Evolutionary conservation across 805 yeast species (phyloP).

Genomic region (Hanseniaspora meyeri): DNA sequence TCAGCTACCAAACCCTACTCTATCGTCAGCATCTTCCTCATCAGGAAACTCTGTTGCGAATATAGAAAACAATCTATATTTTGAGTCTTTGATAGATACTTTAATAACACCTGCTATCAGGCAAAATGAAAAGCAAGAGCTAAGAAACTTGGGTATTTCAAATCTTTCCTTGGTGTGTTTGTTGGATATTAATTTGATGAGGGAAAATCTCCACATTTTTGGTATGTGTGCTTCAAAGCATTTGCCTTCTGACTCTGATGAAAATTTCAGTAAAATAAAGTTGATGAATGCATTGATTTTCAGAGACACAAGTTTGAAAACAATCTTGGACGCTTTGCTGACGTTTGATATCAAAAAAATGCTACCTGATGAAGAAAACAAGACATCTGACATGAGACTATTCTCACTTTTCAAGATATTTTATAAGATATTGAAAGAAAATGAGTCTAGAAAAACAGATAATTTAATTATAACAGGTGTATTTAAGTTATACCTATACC

Average conservation of each 20-base stretch:
- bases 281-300: conserved; percentile 21
- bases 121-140: conserved; percentile 36
- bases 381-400: background rate
- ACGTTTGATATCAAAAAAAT: conserved; percentile 46
- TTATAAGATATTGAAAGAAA: conserved; percentile 49
- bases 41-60: conserved; percentile 56
- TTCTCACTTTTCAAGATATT: conserved; percentile 56
- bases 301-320: conserved; percentile 50
- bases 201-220: conserved; percentile 49
- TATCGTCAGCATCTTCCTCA: conserved; percentile 49
- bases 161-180: conserved; percentile 74
- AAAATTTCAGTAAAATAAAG: background rate
- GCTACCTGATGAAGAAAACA: conserved; percentile 39
- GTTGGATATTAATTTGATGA: conserved; percentile 53
- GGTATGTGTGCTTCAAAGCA: conserved; percentile 61
- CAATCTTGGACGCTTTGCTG: conserved; percentile 66
- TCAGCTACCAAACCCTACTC: conserved; percentile 45
- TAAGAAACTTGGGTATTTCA: conserved; percentile 53
- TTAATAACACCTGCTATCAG: conserved; percentile 69
- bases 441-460: conserved; percentile 52
- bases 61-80: conserved; percentile 50
- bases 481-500: conserved; percentile 70
- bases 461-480: conserved; percentile 76
- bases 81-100: conserved; percentile 53
- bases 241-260: conserved; percentile 33